Evolutionary conservation across 495 filamentous ascomycete species (phyloP), one percentile per base, ranked within the genome.

Genomic region (Cetradonia linearis): DNA sequence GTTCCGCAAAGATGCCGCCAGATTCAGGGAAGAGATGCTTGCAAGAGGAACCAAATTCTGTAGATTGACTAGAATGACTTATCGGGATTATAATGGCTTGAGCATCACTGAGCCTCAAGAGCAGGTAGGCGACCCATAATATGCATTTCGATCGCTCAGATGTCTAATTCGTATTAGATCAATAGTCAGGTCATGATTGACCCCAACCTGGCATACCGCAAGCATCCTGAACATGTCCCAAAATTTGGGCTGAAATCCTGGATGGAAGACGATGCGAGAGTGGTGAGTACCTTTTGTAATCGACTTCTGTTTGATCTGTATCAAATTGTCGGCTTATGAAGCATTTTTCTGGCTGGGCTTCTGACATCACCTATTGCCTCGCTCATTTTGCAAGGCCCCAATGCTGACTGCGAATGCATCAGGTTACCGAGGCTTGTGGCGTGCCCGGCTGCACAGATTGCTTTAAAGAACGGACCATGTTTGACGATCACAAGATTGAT

Each of bases 141-240:
- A 44, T 1, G 18, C 10, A 31, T 20, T 11, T 5, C n/a, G 31
- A 30, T 9, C 14, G 44, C 10, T 30, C 25, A 8, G 0, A 48
- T 28, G 11, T 38, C 28, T 28, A 23, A 57, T 28, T 58, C 18
- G 27, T 36, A 16, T 36, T 27, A 71, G 68, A 56, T 81, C 7
- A 73, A 80, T 14, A 74, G 78, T 62, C 70, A 79, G 36, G 73
- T 80, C 49, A 76, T 81, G 13, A 70, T 80, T 16, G 78, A 81
- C 54, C 74, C 77, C 54, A 67, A 66, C 10, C 71, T 76, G 46
- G 78, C 75, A 0, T 78, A 61, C 38, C 58, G 49, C 42, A 62
- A 60, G 37, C 50, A 67, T 42, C 59, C 65, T 5, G 38, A 65
- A 37, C 27, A 40, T 11, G 25, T 27, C 5, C 63, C 64, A 5